phyloP scores from a whole-genome alignment of 2,329 filamentous ascomycete species.

The Pestalotiopsis sp. region DNA sequence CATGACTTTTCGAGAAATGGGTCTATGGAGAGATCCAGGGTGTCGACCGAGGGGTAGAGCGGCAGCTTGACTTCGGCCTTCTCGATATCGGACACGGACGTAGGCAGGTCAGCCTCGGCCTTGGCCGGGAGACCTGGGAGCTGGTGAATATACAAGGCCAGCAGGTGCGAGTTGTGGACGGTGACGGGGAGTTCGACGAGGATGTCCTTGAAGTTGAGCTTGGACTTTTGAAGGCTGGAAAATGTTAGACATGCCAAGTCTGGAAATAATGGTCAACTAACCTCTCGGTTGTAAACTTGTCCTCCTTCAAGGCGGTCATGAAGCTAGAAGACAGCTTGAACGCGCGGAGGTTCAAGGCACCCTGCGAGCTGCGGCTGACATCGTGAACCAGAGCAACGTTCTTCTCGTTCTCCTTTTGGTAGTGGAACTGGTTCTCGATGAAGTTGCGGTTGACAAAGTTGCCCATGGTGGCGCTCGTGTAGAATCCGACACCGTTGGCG shows the following conservation, averaged over 20 bases:
- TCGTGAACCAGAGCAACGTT: constrained; percentile 93
- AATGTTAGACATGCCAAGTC: constrained; percentile 21
- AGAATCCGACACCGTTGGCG: constrained; percentile 97
- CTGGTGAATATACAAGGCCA: constrained; percentile 94
- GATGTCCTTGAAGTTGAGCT: constrained; percentile 91
- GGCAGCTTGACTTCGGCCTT: constrained; percentile 65
- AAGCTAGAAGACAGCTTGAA: constrained; percentile 89
- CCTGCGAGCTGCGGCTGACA: constrained; percentile 92
- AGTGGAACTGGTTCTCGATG: constrained; percentile 97
- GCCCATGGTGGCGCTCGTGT: constrained; percentile 97
- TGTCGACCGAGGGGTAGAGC: constrained; percentile 86
- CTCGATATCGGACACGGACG: constrained; percentile 78
- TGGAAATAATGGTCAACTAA: constrained; percentile 48
- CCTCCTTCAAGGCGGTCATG: constrained; percentile 91
- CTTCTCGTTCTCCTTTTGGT: constrained; percentile 92
- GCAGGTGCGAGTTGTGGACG: constrained; percentile 95
- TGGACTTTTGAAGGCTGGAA: constrained; percentile 86
- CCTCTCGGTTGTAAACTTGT: constrained; percentile 96
- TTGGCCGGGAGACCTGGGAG: constrained; percentile 70
- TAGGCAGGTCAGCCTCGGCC: constrained; percentile 73
- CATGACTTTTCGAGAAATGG: constrained; percentile 98
- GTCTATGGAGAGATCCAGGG: constrained; percentile 90
- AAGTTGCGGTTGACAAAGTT: constrained; percentile 96
- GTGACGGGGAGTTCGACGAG: constrained; percentile 86
- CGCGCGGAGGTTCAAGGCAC: constrained; percentile 84